Percentiles rank a stretch among this genome's conserved stretches.
Conservation (phyloP, 2,329 filamentous ascomycete genomes). For the Pseudogymnoascus sp. region DNA sequence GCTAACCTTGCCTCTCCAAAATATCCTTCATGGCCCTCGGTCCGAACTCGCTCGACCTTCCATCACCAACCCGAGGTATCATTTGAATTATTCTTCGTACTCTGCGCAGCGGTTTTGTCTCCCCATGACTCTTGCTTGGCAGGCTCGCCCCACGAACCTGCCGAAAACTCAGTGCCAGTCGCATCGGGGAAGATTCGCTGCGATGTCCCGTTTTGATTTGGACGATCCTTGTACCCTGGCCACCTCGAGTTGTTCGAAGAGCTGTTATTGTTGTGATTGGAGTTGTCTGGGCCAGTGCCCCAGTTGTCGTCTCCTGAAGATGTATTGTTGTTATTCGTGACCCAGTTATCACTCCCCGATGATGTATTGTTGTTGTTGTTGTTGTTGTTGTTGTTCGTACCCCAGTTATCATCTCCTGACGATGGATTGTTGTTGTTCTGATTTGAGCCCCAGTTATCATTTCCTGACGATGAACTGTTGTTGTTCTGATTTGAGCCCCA, state of each 20-base stretch:
- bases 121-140: slow-evolving; percentile 3
- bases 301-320: slow-evolving; percentile 10
- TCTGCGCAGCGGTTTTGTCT: slow-evolving; percentile 8
- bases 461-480: neutral
- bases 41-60: neutral
- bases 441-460: neutral
- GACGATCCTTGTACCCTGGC: slow-evolving; percentile 1
- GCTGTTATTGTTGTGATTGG: slow-evolving; percentile 3
- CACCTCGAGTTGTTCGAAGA: slow-evolving; percentile 7
- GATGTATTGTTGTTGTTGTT: slow-evolving; percentile 10
- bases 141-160: slow-evolving; percentile 15
- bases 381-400: slow-evolving; percentile 11
- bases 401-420: neutral
- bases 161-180: slow-evolving; percentile 11
- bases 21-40: neutral
- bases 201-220: slow-evolving; percentile 1
- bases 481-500: slow-evolving; percentile 11
- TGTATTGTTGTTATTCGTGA: slow-evolving; percentile 7
- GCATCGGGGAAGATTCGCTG: slow-evolving; percentile 5
- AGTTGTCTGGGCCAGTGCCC: neutral
- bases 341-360: slow-evolving; percentile 1
- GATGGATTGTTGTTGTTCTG: slow-evolving; percentile 10
- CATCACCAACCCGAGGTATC: neutral
- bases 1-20: neutral
- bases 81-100: neutral